These are phyloP conservation scores for Dactylonectria macrodidyma DNA, from an alignment of 2,329 filamentous ascomycete genomes.

Conservation along the genomic window DNA sequence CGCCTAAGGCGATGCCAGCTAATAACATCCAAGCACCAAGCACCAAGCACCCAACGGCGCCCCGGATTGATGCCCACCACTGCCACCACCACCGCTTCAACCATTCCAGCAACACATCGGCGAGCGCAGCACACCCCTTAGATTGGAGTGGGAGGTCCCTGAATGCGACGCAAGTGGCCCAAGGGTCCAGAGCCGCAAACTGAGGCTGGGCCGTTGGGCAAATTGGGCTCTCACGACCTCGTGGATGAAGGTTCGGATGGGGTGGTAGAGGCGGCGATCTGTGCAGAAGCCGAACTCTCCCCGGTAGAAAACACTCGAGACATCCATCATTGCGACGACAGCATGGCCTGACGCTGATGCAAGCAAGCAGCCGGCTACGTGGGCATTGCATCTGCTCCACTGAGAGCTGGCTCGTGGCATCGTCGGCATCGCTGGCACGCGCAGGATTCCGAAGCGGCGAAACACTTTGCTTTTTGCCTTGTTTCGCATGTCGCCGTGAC, in stretches of 20 bases:
- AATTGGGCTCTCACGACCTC: conserved; percentile 21
- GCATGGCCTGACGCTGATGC: conserved; percentile 47
- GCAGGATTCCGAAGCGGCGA: conserved; percentile 16
- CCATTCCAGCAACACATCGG: conserved; percentile 20
- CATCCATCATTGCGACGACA: conserved; percentile 36
- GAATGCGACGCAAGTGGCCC: conserved; percentile 11
- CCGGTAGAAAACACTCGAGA: conserved; percentile 29
- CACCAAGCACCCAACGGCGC: neutral
- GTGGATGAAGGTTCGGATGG: neutral
- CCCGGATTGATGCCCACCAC: conserved; percentile 48
- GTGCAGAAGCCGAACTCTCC: conserved; percentile 32
- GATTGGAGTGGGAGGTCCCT: conserved; percentile 6
- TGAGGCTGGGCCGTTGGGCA: conserved; percentile 26
- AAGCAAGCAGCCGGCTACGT: conserved; percentile 40
- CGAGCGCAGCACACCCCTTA: conserved; percentile 24
- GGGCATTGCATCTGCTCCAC: conserved; percentile 43
- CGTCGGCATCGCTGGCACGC: conserved; percentile 38
- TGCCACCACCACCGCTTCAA: conserved; percentile 38
- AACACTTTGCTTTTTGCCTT: conserved; percentile 31
- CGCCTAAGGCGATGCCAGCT: conserved; percentile 41
- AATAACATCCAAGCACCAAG: conserved; percentile 46
- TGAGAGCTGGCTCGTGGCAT: conserved; percentile 41
- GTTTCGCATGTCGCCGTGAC: conserved; percentile 33
- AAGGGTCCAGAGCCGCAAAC: conserved; percentile 4
- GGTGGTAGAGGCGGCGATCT: conserved; percentile 18